phyloP scores from a whole-genome alignment of 345 rosid genomes.

The Angophora floribunda region DNA sequence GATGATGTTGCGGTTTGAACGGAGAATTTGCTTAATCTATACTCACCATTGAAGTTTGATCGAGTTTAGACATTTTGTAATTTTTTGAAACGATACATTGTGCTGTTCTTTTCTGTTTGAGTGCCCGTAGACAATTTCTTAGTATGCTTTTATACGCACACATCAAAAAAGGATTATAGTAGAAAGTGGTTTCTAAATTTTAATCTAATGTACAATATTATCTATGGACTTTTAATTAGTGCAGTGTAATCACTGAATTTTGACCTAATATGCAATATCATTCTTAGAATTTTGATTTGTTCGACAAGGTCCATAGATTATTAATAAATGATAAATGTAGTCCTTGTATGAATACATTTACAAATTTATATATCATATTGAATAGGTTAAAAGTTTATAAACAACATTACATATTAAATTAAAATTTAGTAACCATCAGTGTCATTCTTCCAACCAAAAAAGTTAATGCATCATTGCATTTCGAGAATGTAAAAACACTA shows the following conservation, averaged over 20 bases:
- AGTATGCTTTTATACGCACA: no score
- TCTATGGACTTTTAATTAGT: fast-evolving
- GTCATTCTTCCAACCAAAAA: not conserved
- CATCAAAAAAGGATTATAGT: not conserved
- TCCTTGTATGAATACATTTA: fast-evolving
- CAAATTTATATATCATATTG: fast-evolving
- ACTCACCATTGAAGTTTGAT: not conserved
- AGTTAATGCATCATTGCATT: no score
- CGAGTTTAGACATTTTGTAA: fast-evolving
- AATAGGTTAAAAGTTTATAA: not conserved
- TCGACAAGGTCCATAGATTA: fast-evolving
- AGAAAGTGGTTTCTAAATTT: not conserved
- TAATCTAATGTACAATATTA: fast-evolving
- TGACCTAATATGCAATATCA: no score
- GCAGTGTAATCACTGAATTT: fast-evolving
- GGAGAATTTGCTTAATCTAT: not conserved
- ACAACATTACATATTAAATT: fast-evolving
- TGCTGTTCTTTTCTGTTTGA: not conserved
- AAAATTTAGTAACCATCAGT: no score
- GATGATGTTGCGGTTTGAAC: not conserved
- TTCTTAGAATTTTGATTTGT: not conserved
- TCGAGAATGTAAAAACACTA: not conserved
- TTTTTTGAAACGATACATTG: fast-evolving
- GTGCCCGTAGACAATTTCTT: not conserved
- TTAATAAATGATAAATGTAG: not conserved